A percentile compares a stretch with the other conserved stretches of the same genome.
These are phyloP conservation scores for Candida mattraensis DNA, from an alignment of 805 yeast genomes.

Conservation along the genomic window DNA sequence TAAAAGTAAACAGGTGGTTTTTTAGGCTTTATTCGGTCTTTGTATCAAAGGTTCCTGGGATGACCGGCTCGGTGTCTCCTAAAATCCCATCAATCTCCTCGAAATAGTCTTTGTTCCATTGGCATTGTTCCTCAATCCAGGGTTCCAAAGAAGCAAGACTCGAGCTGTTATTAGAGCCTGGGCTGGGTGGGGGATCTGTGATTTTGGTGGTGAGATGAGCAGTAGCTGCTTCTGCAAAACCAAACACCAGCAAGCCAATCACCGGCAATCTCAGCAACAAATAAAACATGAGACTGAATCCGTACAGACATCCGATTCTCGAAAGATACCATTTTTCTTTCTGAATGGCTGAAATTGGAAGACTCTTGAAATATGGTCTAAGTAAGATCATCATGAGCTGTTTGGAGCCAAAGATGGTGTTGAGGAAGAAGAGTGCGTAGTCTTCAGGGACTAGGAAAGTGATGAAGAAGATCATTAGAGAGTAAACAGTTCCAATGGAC, in stretches of 20 bases:
- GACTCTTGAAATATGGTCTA: slow-evolving; percentile 48
- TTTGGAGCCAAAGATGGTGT: slow-evolving; percentile 47
- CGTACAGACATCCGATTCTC: slow-evolving; percentile 55
- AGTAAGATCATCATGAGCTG: slow-evolving; percentile 47
- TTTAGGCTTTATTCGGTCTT: slow-evolving; percentile 3
- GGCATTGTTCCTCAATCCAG: slow-evolving; percentile 19
- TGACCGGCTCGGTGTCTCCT: slow-evolving; percentile 14
- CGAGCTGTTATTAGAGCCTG: slow-evolving; percentile 1
- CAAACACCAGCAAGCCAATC: slow-evolving; percentile 47
- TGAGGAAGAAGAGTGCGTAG: slow-evolving; percentile 37
- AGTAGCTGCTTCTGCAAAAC: slow-evolving; percentile 52
- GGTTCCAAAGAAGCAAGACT: slow-evolving; percentile 3
- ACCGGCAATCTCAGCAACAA: slow-evolving; percentile 43
- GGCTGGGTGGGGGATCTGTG: slow-evolving; percentile 43
- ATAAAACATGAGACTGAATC: slow-evolving; percentile 52
- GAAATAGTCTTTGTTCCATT: slow-evolving; percentile 19
- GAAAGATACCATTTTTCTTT: slow-evolving; percentile 49
- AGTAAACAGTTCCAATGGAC: slow-evolving; percentile 47
- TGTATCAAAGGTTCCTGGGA: slow-evolving; percentile 19
- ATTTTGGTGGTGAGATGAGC: slow-evolving; percentile 56
- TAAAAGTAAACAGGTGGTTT: not conserved
- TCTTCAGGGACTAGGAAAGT: slow-evolving; percentile 37
- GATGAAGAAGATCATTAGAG: slow-evolving; percentile 38
- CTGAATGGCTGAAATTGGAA: slow-evolving; percentile 44
- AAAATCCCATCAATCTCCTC: slow-evolving; percentile 16